These are phyloP conservation scores for Aspergillus transmontanensis DNA, from an alignment of 2,329 filamentous ascomycete genomes.

Conservation along the genomic window DNA sequence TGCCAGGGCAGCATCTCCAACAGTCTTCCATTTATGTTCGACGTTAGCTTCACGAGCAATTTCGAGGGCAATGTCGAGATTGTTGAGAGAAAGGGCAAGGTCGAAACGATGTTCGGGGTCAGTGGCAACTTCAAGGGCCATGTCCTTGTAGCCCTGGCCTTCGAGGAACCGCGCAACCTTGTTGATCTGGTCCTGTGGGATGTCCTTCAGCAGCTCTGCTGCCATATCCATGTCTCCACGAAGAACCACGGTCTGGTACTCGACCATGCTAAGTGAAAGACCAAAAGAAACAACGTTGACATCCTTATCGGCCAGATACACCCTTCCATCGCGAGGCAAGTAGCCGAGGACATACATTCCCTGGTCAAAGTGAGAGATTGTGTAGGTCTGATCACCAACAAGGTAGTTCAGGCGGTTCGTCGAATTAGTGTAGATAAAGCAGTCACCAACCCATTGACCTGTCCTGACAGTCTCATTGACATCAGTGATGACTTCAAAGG, in stretches of 20 bases:
- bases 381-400: conserved; percentile 96
- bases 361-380: conserved; percentile 94
- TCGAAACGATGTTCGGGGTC: conserved; percentile 97
- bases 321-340: conserved; percentile 89
- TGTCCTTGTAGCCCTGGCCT: conserved; percentile 94
- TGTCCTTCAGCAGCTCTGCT: conserved; percentile 77
- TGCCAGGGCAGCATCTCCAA: conserved; percentile 85
- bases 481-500: conserved; percentile 95
- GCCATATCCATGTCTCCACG: conserved; percentile 92
- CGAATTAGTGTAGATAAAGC: conserved; percentile 97
- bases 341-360: conserved; percentile 95
- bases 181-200: conserved; percentile 92
- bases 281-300: conserved; percentile 87
- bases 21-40: conserved; percentile 98
- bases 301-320: conserved; percentile 96
- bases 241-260: conserved; percentile 95
- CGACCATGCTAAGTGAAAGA: conserved; percentile 87
- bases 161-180: conserved; percentile 98
- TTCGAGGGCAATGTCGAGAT: conserved; percentile 81
- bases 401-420: conserved; percentile 97
- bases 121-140: conserved; percentile 90
- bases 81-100: conserved; percentile 77
- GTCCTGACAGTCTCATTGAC: conserved; percentile 91
- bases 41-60: conserved; percentile 81
- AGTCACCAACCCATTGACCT: conserved; percentile 97